Percentiles rank a stretch among this genome's conserved stretches.
These are phyloP conservation scores for Trapa incisa DNA, from an alignment of 345 rosid species.

Conservation along the genomic window DNA sequence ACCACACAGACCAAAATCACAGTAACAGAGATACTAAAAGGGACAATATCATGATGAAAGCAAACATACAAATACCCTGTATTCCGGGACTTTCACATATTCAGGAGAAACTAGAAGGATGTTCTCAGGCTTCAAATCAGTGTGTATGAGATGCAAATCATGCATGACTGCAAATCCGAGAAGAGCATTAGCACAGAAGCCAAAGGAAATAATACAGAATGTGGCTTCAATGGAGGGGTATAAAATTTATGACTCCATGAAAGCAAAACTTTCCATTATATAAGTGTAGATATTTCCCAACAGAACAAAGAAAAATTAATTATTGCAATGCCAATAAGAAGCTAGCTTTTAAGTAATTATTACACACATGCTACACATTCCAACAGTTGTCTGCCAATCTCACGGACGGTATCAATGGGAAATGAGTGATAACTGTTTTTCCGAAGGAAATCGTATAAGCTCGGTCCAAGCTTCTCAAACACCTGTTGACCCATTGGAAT, in stretches of 20 bases:
- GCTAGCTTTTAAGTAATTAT: slow-evolving; percentile 39
- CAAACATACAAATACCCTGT: slow-evolving; percentile 36
- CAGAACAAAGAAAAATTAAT: not conserved
- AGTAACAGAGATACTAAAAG: too few species aligned
- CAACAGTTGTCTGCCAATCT: slow-evolving; percentile 99
- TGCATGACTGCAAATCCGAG: slow-evolving; percentile 65
- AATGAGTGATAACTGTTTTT: slow-evolving; percentile 95
- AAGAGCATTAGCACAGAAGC: slow-evolving; percentile 4
- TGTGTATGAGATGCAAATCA: slow-evolving; percentile 69
- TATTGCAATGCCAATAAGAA: slow-evolving; percentile 6
- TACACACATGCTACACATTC: slow-evolving; percentile 99
- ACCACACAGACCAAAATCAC: too few species aligned
- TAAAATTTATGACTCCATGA: not conserved
- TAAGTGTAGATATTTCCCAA: slow-evolving; percentile 3
- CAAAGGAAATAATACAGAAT: slow-evolving; percentile 6
- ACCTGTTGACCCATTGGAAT: slow-evolving; percentile 90
- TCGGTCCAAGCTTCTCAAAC: slow-evolving; percentile 99
- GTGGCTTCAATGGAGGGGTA: not conserved
- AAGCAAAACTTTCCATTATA: not conserved
- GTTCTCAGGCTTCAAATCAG: slow-evolving; percentile 85
- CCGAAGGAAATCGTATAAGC: slow-evolving; percentile 99
- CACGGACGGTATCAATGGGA: slow-evolving; percentile 99
- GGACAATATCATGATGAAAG: not conserved
- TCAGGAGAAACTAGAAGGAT: slow-evolving; percentile 65
- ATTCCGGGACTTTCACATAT: slow-evolving; percentile 63